Evolutionary conservation across 2,329 filamentous ascomycete genomes (phyloP).

Genomic region (Ilyonectria destructans): DNA sequence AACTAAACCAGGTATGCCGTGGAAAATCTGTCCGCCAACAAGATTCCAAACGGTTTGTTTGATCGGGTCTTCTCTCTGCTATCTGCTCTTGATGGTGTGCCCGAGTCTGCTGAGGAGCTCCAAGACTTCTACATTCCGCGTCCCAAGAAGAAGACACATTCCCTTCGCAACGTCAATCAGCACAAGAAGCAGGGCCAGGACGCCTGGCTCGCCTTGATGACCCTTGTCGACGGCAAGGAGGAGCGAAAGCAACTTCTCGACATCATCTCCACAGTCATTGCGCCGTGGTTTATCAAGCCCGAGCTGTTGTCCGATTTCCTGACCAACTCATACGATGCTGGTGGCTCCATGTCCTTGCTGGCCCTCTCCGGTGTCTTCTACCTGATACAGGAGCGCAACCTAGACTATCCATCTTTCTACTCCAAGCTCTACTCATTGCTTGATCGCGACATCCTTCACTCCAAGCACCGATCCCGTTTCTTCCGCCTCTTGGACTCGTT

Average conservation of each 20-base stretch:
- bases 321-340: constrained; percentile 91
- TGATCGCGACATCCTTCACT: constrained; percentile 89
- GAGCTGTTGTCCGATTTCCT: constrained; percentile 96
- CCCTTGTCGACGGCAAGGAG: constrained; percentile 75
- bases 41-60: constrained; percentile 57
- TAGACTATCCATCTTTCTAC: constrained; percentile 97
- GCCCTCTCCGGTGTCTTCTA: constrained; percentile 96
- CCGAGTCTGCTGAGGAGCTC: constrained; percentile 76
- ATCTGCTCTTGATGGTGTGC: constrained; percentile 79
- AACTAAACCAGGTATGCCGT: constrained; percentile 48
- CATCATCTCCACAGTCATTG: constrained; percentile 83
- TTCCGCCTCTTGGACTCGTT: constrained; percentile 95
- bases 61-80: constrained; percentile 75
- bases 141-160: constrained; percentile 78
- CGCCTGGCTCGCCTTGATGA: constrained; percentile 87
- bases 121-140: constrained; percentile 78
- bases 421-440: constrained; percentile 93
- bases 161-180: constrained; percentile 75
- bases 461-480: constrained; percentile 93
- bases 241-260: constrained; percentile 86
- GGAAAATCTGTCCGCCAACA: constrained; percentile 41
- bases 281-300: constrained; percentile 90
- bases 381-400: constrained; percentile 91
- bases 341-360: constrained; percentile 88
- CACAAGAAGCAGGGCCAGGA: constrained; percentile 88